Evolutionary conservation across 345 rosid species (phyloP).

Genomic region (Murraya paniculata): DNA sequence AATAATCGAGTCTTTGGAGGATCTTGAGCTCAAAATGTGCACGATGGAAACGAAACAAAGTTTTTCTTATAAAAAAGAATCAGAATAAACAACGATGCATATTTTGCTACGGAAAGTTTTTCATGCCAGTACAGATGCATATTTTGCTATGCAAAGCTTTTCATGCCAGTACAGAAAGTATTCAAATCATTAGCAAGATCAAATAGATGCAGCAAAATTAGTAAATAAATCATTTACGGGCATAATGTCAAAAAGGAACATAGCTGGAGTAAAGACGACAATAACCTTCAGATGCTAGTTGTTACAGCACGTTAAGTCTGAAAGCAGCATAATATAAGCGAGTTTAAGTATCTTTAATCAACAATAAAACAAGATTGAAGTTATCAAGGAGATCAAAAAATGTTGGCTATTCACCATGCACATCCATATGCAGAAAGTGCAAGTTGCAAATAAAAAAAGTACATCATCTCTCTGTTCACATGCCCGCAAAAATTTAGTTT

Average conservation of each 20-base stretch:
- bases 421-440: conserved; percentile 11
- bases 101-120: neutral
- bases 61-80: neutral
- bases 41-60: neutral
- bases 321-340: conserved; percentile 6
- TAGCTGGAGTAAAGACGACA: neutral
- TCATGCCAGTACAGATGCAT: neutral
- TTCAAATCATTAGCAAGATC: neutral
- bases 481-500: conserved; percentile 1
- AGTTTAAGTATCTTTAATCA: neutral
- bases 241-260: conserved; percentile 8
- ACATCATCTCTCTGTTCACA: conserved; percentile 7
- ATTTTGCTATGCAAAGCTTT: neutral
- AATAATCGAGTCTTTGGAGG: neutral
- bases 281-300: conserved; percentile 3
- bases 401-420: neutral
- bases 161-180: neutral
- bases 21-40: neutral
- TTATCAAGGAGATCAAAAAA: neutral
- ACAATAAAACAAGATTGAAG: neutral
- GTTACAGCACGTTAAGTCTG: neutral
- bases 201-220: neutral
- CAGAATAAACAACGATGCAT: neutral
- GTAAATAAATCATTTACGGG: neutral
- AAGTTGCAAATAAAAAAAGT: neutral